A percentile compares a stretch with the other conserved stretches of the same genome.
These are phyloP conservation scores for Colletotrichum horii DNA, from an alignment of 2,329 filamentous ascomycete species.

Conservation along the genomic window DNA sequence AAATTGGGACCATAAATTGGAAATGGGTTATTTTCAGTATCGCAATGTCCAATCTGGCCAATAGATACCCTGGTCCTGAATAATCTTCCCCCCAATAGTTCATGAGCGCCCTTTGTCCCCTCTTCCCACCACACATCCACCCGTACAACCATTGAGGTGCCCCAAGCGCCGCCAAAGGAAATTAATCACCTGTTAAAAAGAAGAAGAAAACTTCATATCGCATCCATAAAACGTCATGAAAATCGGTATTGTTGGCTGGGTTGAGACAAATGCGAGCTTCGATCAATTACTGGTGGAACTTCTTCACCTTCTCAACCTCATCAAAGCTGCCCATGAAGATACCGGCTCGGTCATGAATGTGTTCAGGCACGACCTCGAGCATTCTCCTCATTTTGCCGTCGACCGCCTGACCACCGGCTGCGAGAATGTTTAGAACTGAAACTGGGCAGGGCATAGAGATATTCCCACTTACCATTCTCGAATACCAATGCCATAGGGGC, in stretches of 20 bases:
- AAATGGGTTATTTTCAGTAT: neutral
- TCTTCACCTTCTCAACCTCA: slow-evolving; percentile 95
- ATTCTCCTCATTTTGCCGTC: slow-evolving; percentile 91
- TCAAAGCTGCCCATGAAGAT: slow-evolving; percentile 96
- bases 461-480: slow-evolving; percentile 81
- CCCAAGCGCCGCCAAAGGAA: slow-evolving; percentile 22
- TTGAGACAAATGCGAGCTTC: neutral
- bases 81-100: neutral
- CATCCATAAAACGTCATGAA: neutral
- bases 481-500: slow-evolving; percentile 99
- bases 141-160: neutral
- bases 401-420: slow-evolving; percentile 89
- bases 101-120: neutral
- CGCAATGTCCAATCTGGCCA: neutral
- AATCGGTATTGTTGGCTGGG: neutral
- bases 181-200: slow-evolving; percentile 26
- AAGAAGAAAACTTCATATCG: neutral
- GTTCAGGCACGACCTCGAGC: slow-evolving; percentile 85
- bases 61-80: neutral
- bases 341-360: slow-evolving; percentile 93
- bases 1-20: no score
- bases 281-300: slow-evolving; percentile 65
- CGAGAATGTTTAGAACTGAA: slow-evolving; percentile 16
- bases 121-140: neutral
- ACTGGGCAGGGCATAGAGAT: slow-evolving; percentile 24